Base-by-base conservation (phyloP, 1,284 basidiomycete genomes). In the Coniferiporia sulphurascens region DNA sequence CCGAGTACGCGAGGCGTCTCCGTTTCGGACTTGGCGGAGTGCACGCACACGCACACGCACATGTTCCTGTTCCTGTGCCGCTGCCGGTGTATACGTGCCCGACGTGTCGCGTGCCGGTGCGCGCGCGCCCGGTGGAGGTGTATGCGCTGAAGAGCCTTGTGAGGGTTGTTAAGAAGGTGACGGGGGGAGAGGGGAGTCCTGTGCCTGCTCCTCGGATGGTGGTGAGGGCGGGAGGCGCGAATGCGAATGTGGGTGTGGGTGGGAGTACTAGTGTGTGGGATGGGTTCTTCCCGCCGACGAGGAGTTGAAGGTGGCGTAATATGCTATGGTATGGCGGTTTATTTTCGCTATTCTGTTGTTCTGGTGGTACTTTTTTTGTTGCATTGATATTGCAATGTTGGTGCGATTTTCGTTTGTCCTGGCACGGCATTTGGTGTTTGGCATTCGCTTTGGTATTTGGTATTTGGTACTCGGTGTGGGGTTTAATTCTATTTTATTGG, bases 1-100 rank as follows among this genome's bases (percentile, higher is more conserved):
- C 2, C 27, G 27, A 27, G 2, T 27, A 27, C 5, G 27, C 27
- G 27, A 2, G 27, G 27, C 27, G 27, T 27, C 27, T 27, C 27
- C n/a, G n/a, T n/a, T n/a, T n/a, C n/a, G n/a, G n/a, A n/a, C n/a
- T n/a, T n/a, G 27, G 27, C 27, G 27, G 27, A 27, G 27, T 5
- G 27, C 27, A 27, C 27, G 27, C 27, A 5, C 27, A 27, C 5
- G 27, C 27, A 27, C 27, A 27, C 5, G 27, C 27, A 5, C 27
- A 3, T 2, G 27, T 27, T 2, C 27, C 27, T 3, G 27, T 5
- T 2, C 27, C 27, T 3, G 27, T 27, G 27, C 27, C 27, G 27
- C 27, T 5, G 27, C 85, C 83, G 0, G 65, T 76, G 36, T 89
- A 85, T 65, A 82, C 81, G 1, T 90, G 87, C 59, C 87, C 87